These are phyloP conservation scores for Suhomyces chickasaworum DNA, from an alignment of 1,139 yeast genomes.

Conservation along the genomic window DNA sequence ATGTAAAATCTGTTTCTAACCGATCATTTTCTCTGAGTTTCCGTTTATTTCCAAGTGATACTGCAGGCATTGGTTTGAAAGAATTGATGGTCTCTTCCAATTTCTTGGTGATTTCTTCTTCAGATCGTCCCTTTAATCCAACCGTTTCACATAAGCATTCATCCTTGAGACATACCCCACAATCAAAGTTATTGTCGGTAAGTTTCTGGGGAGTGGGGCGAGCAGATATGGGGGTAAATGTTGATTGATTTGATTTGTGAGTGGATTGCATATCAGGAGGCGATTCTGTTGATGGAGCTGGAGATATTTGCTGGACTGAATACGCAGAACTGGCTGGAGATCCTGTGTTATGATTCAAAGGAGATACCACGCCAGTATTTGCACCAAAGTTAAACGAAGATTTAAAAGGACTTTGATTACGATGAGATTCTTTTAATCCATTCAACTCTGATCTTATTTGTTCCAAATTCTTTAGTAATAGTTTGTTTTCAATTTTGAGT, in stretches of 20 bases:
- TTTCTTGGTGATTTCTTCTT: conserved; percentile 13
- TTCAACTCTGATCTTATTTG: conserved; percentile 30
- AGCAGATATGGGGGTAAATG: conserved; percentile 24
- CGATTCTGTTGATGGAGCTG: conserved; percentile 57
- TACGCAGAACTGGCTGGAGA: conserved; percentile 36
- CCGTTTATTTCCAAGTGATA: conserved; percentile 47
- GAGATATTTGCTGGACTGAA: conserved; percentile 52
- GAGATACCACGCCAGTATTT: conserved; percentile 16
- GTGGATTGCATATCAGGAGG: conserved; percentile 29
- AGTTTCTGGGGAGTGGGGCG: conserved; percentile 19
- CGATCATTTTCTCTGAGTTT: conserved; percentile 18
- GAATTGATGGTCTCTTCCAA: conserved; percentile 39
- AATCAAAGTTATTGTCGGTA: conserved; percentile 38
- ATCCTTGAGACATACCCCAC: conserved; percentile 71
- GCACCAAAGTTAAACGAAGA: conserved; percentile 10
- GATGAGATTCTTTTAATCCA: conserved; percentile 12
- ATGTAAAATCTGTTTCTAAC: conserved; percentile 57
- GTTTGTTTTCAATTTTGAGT: conserved; percentile 44
- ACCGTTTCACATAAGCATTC: conserved; percentile 69
- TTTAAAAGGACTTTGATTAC: conserved; percentile 6
- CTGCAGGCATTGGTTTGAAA: conserved; percentile 63
- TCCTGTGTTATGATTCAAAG: conserved; percentile 16
- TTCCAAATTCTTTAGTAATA: conserved; percentile 38
- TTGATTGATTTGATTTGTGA: conserved; percentile 1
- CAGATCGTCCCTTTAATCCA: conserved; percentile 46